Evolutionary conservation across 2,329 filamentous ascomycete species (phyloP).

Genomic region (Claviceps humidiphila): DNA sequence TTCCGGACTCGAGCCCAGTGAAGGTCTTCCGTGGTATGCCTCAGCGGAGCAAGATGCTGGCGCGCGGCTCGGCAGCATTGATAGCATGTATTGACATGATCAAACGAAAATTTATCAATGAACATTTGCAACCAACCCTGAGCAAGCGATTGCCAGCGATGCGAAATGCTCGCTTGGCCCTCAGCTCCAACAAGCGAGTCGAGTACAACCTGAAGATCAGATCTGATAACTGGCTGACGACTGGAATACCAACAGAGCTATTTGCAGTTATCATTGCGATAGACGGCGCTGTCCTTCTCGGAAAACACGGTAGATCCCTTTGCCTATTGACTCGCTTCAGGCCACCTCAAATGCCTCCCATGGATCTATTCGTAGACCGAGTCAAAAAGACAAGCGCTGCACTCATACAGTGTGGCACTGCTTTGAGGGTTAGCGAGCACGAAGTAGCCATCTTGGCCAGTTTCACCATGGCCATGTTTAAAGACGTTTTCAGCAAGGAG

Average conservation of each 20-base stretch:
- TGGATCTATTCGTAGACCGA: conserved; percentile 60
- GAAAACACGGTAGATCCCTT: conserved; percentile 47
- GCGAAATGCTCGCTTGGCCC: conserved; percentile 74
- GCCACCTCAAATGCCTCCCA: conserved; percentile 51
- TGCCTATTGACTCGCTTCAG: conserved; percentile 55
- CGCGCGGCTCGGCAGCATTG: conserved; percentile 83
- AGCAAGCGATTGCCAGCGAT: conserved; percentile 60
- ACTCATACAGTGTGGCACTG: conserved; percentile 28
- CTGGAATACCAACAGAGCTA: conserved; percentile 33
- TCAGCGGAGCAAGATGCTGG: conserved; percentile 57
- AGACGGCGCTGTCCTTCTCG: conserved; percentile 38
- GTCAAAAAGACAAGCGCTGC: conserved; percentile 45
- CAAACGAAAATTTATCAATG: conserved; percentile 53
- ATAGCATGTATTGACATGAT: conserved; percentile 62
- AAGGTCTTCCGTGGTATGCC: conserved; percentile 49
- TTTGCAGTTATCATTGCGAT: conserved; percentile 52
- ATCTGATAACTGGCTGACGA: conserved; percentile 55
- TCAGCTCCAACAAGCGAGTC: conserved; percentile 63
- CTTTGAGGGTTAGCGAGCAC: conserved; percentile 29
- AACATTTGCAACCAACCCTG: conserved; percentile 60
- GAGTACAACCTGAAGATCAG: conserved; percentile 70
- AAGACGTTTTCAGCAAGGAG: conserved; percentile 78
- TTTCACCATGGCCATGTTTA: conserved; percentile 66
- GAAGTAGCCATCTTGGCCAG: conserved; percentile 43
- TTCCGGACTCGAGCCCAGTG: conserved; percentile 65